A percentile compares a stretch with the other conserved stretches of the same genome.
Conservation (phyloP, 495 filamentous ascomycete genomes). For the Hamigera avellanea region DNA sequence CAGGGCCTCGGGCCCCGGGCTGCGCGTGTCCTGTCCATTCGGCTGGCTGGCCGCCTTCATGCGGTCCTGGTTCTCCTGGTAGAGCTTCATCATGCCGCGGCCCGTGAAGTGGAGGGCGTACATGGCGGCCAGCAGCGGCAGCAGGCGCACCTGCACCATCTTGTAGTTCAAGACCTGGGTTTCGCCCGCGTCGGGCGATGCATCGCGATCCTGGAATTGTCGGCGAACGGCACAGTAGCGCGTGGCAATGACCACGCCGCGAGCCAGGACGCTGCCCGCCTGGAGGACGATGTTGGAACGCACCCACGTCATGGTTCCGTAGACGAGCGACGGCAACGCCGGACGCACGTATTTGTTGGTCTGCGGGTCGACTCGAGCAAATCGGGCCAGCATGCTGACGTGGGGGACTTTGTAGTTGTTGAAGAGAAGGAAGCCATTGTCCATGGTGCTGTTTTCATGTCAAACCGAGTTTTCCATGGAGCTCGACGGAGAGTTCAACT, state of each 20-base stretch:
- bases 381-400: constrained; percentile 55
- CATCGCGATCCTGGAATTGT: constrained; percentile 63
- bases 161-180: constrained; percentile 65
- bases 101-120: constrained; percentile 69
- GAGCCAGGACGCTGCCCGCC: constrained; percentile 54
- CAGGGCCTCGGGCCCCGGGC: constrained; percentile 55
- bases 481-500: constrained; percentile 6
- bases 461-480: neutral
- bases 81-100: constrained; percentile 53
- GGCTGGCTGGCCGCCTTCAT: constrained; percentile 37
- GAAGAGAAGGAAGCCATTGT: constrained; percentile 66
- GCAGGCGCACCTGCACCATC: constrained; percentile 60
- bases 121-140: constrained; percentile 60
- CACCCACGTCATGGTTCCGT: constrained; percentile 63
- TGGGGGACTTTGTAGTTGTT: constrained; percentile 61
- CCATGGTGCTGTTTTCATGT: constrained; percentile 46
- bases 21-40: constrained; percentile 29
- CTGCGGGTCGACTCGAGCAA: constrained; percentile 47
- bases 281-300: constrained; percentile 60
- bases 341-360: constrained; percentile 53
- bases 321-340: constrained; percentile 51
- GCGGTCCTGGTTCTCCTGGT: constrained; percentile 51
- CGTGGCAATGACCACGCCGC: constrained; percentile 63
- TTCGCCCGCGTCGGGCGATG: constrained; percentile 42
- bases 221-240: constrained; percentile 56